Base-by-base conservation (phyloP, 2,329 filamentous ascomycete species). In the Didymella keratinophila region DNA sequence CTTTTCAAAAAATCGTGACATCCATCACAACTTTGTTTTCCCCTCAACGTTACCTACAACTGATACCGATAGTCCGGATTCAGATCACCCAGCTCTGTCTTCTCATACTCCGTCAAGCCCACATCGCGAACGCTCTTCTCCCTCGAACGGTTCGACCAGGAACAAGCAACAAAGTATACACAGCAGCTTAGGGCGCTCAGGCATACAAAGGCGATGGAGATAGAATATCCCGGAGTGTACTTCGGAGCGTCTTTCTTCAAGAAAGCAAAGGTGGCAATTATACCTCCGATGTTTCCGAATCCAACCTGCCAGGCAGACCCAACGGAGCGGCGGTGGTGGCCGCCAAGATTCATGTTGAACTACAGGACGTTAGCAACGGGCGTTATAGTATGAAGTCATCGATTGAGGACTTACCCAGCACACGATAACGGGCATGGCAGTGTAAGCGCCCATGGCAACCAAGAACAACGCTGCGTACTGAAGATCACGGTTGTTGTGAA, bases 401-500 rank as follows among this genome's bases (percentile, higher is more conserved):
- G 20, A 27, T 2, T 12, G 12, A n/a, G 10, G 14, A 41, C 55
- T 43, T 32, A 58, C 56, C 81, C 82, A 84, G 62, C 82, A 84
- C 5, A 81, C 78, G 42, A 93, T 86, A 28, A 97, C 88, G 0
- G 94, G 93, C 89, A 97, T 93, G n/a, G 93, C 91, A 1, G 87
- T 88, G 78, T 96, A 97, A 0, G 86, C 84, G 48, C 92, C 92
- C 79, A 88, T 88, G 2, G 91, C 89, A 48, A 96, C 86, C 30
- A 97, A 80, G 80, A 96, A 96, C 0, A 97, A 83, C 0, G 89
- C 91, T 0, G 82, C 89, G 69, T 97, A 97, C 74, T 95, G 85
- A 7, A 91, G 78, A 12, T 83, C 62, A 0, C 79, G 80, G 73
- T 92, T 85, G 71, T 90, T 78, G 74, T 94, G 89, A 5, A 94